These are phyloP conservation scores for Allium sativum DNA, from an alignment of 106 monocot species.

Conservation along the genomic window DNA sequence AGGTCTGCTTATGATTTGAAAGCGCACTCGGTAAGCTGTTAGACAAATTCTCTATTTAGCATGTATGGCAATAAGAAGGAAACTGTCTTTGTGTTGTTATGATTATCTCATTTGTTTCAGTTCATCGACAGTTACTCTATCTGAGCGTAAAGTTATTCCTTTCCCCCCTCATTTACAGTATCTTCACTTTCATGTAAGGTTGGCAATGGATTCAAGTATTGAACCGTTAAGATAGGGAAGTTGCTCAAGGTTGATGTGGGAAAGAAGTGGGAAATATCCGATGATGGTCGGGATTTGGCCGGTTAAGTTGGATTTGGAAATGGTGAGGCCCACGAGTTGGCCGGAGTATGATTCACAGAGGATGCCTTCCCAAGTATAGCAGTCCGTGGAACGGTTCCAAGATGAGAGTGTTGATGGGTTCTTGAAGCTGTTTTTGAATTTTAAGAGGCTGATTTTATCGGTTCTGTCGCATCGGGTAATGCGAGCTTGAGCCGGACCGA, in stretches of 20 bases:
- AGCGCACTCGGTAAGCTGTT: too few relatives aligned
- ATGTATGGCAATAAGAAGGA: too few relatives aligned
- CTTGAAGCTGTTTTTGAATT: constrained; percentile 2
- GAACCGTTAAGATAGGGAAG: constrained; percentile 9
- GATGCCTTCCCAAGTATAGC: constrained; percentile 7
- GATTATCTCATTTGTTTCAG: too few relatives aligned
- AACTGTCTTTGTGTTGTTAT: too few relatives aligned
- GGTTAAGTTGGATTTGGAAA: background rate
- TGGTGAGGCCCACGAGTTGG: background rate
- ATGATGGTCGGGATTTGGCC: constrained; percentile 4
- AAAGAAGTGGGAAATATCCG: background rate
- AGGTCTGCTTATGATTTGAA: too few relatives aligned
- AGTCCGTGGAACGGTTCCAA: constrained; percentile 3
- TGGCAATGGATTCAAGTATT: constrained; percentile 2
- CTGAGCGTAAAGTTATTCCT: too few relatives aligned
- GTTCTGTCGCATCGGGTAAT: background rate
- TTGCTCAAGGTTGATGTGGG: background rate
- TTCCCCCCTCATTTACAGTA: too few relatives aligned
- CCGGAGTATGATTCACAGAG: background rate
- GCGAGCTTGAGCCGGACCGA: background rate
- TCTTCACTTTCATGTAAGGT: too few relatives aligned
- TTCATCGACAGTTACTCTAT: too few relatives aligned
- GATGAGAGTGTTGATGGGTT: background rate
- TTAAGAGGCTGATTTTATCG: constrained; percentile 1
- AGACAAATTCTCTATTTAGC: too few relatives aligned